Base-by-base conservation (phyloP, 352 stramenopile genomes). In the Phytophthora uliginosa region DNA sequence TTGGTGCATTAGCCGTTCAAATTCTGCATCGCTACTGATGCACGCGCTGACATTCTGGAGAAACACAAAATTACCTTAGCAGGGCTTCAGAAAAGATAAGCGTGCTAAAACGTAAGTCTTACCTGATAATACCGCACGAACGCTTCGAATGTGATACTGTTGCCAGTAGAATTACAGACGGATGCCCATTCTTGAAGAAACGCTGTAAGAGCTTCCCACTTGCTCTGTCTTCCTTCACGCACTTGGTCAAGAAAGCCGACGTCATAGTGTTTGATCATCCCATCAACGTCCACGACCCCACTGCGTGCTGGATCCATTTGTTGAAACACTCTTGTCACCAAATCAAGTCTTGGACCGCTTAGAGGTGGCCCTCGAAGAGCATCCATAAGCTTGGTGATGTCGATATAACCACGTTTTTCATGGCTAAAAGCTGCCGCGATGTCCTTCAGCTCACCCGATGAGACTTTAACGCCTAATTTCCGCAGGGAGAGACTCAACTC, bases 111-210 rank as follows among this genome's bases (percentile, higher is more conserved):
- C 40, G 40, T 7, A 17, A 53, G 13, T 33, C 81, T 48, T 79
- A 92, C 85, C 69, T 86, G 78, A 73, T 98, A 98, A 67, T 98
- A 97, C 28, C 86, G 70, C 1, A 82, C 38, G 31, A 97, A 98
- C 20, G 85, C 80, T 4, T 85, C 71, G 12, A 82, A 68, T 0
- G 87, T 82, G 42, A 98, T 86, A 1, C 47, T 71, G 34, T 74
- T 79, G 20, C 79, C 78, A 53, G 77, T 76, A 53, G 66, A 55
- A 40, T 63, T 63, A 22, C 52, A 63, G 22, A 69, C 61, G 7
- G 69, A 69, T 45, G 91, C 82, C 81, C 91, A 96, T 50, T 91
- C 85, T 38, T 88, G 83, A 17, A 96, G 66, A 55, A 97, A 96
- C 22, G 91, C 84, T 45, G 63, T 50, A 15, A 97, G 59, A 20